phyloP scores from a whole-genome alignment of 1,284 basidiomycete genomes.

The Ceratorhiza oryzae-sativae region DNA sequence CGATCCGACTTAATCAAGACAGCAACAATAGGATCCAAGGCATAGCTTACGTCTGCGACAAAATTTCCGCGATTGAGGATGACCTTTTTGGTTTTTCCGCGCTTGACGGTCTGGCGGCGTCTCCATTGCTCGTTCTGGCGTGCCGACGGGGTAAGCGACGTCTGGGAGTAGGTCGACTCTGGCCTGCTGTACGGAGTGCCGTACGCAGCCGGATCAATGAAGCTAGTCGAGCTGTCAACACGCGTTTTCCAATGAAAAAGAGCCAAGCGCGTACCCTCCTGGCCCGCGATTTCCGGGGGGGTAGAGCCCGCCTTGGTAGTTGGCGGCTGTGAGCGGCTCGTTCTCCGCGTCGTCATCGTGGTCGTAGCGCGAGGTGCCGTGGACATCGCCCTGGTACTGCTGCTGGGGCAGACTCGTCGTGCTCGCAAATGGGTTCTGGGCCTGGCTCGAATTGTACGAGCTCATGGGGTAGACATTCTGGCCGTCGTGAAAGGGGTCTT shows the following conservation, averaged over 20 bases:
- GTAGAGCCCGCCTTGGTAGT: conserved; percentile 40
- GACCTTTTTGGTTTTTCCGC: conserved; percentile 90
- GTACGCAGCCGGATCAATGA: conserved; percentile 65
- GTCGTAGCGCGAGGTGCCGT: conserved; percentile 33
- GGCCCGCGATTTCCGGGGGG: conserved; percentile 29
- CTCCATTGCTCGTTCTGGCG: conserved; percentile 62
- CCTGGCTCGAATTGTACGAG: conserved; percentile 5
- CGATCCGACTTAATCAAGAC: not conserved
- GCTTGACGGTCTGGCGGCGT: conserved; percentile 88
- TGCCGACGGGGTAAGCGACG: conserved; percentile 71
- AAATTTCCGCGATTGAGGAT: conserved; percentile 93
- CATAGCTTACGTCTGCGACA: conserved; percentile 65
- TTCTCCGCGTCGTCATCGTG: conserved; percentile 39
- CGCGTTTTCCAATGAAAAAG: not conserved
- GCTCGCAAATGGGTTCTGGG: conserved; percentile 34
- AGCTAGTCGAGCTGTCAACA: conserved; percentile 58
- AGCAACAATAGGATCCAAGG: not conserved
- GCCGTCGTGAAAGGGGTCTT: conserved; percentile 36
- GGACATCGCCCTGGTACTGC: conserved; percentile 8
- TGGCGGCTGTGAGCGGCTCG: conserved; percentile 37
- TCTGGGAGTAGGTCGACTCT: conserved; percentile 66
- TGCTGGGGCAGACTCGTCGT: conserved; percentile 28
- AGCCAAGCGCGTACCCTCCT: conserved; percentile 30
- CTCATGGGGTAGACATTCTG: conserved; percentile 14
- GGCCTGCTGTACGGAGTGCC: conserved; percentile 75